Evolutionary conservation across 73 alveolate genomes (phyloP), one percentile per base, ranked within the genome.

Genomic region (Stentor coeruleus): DNA sequence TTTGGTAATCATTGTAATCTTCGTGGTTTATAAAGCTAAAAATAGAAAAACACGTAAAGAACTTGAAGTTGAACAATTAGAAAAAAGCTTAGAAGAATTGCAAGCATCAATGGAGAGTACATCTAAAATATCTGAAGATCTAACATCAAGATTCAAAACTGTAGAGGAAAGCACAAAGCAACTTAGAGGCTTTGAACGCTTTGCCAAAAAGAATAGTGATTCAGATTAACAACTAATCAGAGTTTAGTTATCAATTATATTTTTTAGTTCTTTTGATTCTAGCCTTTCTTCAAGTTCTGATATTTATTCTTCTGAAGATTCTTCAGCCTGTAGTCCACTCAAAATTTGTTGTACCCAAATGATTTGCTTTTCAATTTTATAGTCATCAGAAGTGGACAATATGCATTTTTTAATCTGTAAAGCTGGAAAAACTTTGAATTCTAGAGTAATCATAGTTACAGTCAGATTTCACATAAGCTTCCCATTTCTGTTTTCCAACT

Each of bases 241-340:
- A n/a, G n/a, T n/a, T n/a, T n/a, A n/a, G n/a, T n/a, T n/a, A n/a
- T n/a, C n/a, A n/a, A n/a, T n/a, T n/a, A n/a, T n/a, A n/a, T n/a
- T n/a, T n/a, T n/a, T n/a, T n/a, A n/a, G n/a, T n/a, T n/a, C n/a
- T n/a, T n/a, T n/a, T n/a, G n/a, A n/a, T n/a, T n/a, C n/a, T n/a
- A n/a, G n/a, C n/a, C n/a, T n/a, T 66, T 66, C 79, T n/a, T n/a
- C n/a, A 11, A 66, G 79, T 31, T 66, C 79, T 28, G 79, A 40
- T 1, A 66, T 66, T 66, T 66, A 37, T 2, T 66, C 79, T 26
- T 20, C n/a, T 20, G 40, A 20, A 20, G 20, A 20, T 2, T 66
- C 79, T 26, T 66, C 79, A 66, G 36, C n/a, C 79, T 66, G 79
- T 31, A 66, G 37, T 20, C 79, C 79, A 66, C 40, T 66, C 79